A percentile compares a stretch with the other conserved stretches of the same genome.
These are phyloP conservation scores for Solanum appendiculatum DNA, from an alignment of 257 asterid species.

Conservation along the genomic window DNA sequence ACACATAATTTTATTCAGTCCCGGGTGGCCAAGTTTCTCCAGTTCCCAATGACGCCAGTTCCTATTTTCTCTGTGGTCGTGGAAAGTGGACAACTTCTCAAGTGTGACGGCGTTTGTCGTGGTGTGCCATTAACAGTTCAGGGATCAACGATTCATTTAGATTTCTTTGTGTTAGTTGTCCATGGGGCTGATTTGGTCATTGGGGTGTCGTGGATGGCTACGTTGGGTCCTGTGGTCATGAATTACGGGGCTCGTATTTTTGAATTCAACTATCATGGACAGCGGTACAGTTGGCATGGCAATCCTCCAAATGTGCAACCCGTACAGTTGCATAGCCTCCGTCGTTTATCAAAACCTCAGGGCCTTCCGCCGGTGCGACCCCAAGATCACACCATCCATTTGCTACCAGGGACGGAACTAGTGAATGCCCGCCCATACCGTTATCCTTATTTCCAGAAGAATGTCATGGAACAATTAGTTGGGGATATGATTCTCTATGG, in stretches of 20 bases:
- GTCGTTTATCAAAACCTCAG: not conserved
- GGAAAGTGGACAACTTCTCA: not conserved
- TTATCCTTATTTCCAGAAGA: not conserved
- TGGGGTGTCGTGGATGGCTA: not conserved
- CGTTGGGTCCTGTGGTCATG: not conserved
- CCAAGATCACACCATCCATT: not conserved
- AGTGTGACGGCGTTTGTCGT: not conserved
- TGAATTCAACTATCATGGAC: not conserved
- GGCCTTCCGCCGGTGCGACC: not conserved
- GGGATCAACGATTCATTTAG: not conserved
- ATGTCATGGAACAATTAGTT: too few species aligned
- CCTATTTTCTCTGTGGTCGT: not conserved
- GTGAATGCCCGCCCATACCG: not conserved
- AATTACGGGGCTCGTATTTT: not conserved
- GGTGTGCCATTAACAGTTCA: not conserved
- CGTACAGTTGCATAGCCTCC: not conserved
- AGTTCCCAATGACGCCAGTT: not conserved
- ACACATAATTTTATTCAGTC: not conserved
- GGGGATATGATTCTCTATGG: too few species aligned
- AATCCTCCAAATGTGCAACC: not conserved
- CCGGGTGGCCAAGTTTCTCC: not conserved
- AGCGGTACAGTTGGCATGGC: not conserved
- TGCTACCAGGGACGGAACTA: not conserved
- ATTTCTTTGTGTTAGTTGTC: not conserved
- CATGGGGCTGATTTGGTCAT: not conserved